A percentile compares a stretch with the other conserved stretches of the same genome.
Evolutionary conservation across 805 yeast genomes (phyloP).

Genomic region (Candida ipomoeae): DNA sequence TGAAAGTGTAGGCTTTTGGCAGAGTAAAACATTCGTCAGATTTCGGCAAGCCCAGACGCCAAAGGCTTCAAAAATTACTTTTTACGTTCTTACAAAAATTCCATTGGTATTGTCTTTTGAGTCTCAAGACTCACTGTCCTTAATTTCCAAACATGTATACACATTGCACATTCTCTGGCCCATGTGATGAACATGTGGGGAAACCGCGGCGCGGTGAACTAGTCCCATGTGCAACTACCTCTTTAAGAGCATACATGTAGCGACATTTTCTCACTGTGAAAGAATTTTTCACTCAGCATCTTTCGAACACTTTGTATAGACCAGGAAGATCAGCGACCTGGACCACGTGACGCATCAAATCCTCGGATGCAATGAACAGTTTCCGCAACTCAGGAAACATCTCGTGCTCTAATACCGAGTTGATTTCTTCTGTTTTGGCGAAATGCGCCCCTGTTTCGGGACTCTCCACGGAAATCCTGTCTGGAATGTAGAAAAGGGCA

Average conservation of each 20-base stretch:
- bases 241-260: not conserved
- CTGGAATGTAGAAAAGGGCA: conserved; percentile 72
- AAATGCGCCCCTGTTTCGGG: conserved; percentile 17
- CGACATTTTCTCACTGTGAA: not conserved
- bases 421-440: conserved; percentile 20
- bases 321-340: conserved; percentile 93
- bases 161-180: not conserved
- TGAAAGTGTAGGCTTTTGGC: conserved; percentile 3
- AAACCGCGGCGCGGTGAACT: not conserved
- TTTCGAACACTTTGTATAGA: conserved; percentile 83
- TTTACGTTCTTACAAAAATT: not conserved
- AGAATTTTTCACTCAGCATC: conserved; percentile 49
- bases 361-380: conserved; percentile 60
- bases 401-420: conserved; percentile 46
- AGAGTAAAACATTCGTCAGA: not conserved
- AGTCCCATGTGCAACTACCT: conserved; percentile 1
- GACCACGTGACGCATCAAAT: conserved; percentile 51
- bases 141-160: not conserved
- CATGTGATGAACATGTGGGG: conserved; percentile 2
- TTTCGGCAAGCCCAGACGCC: not conserved
- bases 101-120: not conserved
- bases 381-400: conserved; percentile 64
- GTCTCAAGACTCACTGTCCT: too few relatives aligned
- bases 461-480: conserved; percentile 24
- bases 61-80: not conserved